These are phyloP conservation scores for Cylindrodendrum hubeiense DNA, from an alignment of 2,329 filamentous ascomycete species.

Conservation along the genomic window DNA sequence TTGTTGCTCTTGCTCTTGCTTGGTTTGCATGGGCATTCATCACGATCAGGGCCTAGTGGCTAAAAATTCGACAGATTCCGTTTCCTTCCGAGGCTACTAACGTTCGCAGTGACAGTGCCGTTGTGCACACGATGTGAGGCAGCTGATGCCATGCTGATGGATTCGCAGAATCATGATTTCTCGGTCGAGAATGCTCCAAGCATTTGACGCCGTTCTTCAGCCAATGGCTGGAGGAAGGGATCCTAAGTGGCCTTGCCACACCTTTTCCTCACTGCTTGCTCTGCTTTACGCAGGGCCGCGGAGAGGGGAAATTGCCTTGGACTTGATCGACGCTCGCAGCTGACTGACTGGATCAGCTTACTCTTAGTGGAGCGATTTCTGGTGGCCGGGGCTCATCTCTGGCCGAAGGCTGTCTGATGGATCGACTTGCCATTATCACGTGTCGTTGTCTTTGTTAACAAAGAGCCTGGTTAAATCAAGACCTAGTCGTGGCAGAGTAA, in stretches of 20 bases:
- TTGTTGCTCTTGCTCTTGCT: conserved; percentile 24
- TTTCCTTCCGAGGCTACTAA: conserved; percentile 42
- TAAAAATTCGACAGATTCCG: conserved; percentile 41
- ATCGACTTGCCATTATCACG: neutral
- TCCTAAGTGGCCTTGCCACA: conserved; percentile 38
- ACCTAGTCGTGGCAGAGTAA: neutral
- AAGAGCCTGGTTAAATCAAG: neutral
- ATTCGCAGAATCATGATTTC: conserved; percentile 10
- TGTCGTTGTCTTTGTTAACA: neutral
- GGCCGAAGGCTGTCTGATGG: neutral
- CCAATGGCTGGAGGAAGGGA: conserved; percentile 33
- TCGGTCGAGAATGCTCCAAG: conserved; percentile 10
- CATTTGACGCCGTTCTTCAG: conserved; percentile 28
- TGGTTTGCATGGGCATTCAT: conserved; percentile 26
- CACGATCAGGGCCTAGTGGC: conserved; percentile 40
- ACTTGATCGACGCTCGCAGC: neutral
- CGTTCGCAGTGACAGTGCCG: conserved; percentile 45
- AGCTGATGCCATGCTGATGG: conserved; percentile 16
- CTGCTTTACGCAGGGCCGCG: conserved; percentile 60
- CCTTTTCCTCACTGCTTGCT: conserved; percentile 66
- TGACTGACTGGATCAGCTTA: neutral
- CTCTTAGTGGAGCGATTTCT: neutral
- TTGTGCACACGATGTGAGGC: conserved; percentile 28
- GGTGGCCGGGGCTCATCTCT: neutral
- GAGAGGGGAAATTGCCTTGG: conserved; percentile 58